phyloP scores from a whole-genome alignment of 306 rosid species.

The Cucumis melo region DNA sequence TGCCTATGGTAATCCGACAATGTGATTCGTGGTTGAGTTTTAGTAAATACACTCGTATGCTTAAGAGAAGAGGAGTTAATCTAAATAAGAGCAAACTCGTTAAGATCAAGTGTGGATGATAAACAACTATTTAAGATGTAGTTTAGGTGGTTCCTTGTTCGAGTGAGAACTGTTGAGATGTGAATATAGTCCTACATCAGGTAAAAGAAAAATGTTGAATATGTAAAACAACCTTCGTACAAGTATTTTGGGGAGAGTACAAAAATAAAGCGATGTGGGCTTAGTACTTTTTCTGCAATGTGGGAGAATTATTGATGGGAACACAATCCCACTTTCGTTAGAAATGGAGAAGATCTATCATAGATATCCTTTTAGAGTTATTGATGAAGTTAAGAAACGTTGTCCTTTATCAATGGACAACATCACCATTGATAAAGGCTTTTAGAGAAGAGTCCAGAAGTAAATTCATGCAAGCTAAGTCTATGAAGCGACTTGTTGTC shows the following conservation, averaged over 20 bases:
- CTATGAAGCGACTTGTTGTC: background rate
- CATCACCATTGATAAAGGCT: background rate
- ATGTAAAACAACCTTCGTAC: background rate
- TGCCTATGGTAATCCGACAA: background rate
- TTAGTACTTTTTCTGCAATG: background rate
- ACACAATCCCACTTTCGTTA: background rate
- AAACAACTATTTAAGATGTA: background rate
- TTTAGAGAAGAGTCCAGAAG: background rate
- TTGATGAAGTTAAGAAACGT: no score
- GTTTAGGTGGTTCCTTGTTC: background rate
- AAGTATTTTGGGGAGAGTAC: background rate
- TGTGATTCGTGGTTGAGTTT: background rate
- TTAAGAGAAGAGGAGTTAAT: background rate
- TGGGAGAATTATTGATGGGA: background rate
- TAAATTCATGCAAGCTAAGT: background rate
- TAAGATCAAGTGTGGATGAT: background rate
- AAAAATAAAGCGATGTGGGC: background rate
- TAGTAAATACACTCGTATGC: background rate
- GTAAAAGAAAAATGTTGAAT: background rate
- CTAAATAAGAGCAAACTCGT: background rate
- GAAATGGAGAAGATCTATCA: background rate
- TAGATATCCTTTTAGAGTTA: background rate
- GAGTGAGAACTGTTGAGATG: background rate
- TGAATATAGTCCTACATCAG: background rate
- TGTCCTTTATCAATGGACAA: background rate